Base-by-base conservation (phyloP, 768 basidiomycete genomes). In the Mycena amicta region DNA sequence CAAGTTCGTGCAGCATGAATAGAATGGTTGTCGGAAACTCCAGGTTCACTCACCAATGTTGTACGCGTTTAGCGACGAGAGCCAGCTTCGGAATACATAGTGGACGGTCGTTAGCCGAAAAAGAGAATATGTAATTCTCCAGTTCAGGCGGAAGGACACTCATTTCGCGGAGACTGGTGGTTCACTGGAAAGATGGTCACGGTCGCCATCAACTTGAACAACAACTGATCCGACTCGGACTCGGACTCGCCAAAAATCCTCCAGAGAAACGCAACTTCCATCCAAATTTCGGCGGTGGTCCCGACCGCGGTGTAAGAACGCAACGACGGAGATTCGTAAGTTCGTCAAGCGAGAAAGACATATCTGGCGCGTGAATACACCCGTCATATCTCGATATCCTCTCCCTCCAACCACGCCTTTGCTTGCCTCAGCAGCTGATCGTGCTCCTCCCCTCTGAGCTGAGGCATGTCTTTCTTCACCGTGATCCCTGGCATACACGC, bases 401-500 rank as follows among this genome's bases (percentile, higher is more conserved):
- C 52, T 31, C 64, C 66, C 2, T 67, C 66, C 20, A 67, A 40
- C 66, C 66, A 67, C 22, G 52, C 60, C 51, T 67, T 67, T 4
- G 27, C 64, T 47, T 67, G 64, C 28, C 51, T 25, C 50, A 67
- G 41, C 15, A 67, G 52, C 13, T 39, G 11, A 55, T 67, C 66
- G 30, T 67, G 66, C 31, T 63, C 64, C 53, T 61, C 57, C 18
- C 66, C 66, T 23, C 66, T 57, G 20, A 62, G 53, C 18, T 61
- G 64, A 37, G 66, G 66, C 66, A 67, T 67, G 31, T 67, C 66
- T 15, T 53, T 50, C 51, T 67, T 67, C 20, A 67, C 66, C 53
- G 55, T 65, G 30, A 63, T 57, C 1, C 61, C 64, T 0, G 62
- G 65, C 66, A 65, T 67, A 23, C 59, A 61, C 13, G 43, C 56